Conservation (phyloP, 768 basidiomycete species). For the Guyanaporus albipodus region DNA sequence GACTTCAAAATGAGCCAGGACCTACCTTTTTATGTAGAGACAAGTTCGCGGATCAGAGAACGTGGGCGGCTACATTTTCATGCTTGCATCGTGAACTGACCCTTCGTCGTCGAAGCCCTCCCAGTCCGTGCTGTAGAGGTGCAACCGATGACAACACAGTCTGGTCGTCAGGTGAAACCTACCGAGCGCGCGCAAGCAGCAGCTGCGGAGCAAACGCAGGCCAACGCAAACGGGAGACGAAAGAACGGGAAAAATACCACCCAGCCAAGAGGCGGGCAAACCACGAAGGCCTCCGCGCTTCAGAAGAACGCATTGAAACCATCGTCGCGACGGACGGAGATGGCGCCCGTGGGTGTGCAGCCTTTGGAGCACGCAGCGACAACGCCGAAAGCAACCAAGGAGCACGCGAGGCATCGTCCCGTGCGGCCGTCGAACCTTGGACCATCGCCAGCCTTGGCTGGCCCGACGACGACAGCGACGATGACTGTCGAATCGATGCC, state of each 20-base stretch:
- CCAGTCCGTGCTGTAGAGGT: constrained; percentile 5
- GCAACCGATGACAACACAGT: constrained; percentile 16
- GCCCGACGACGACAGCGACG: not conserved
- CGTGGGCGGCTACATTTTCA: constrained; percentile 14
- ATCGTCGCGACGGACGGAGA: too few species aligned
- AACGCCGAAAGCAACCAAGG: not conserved
- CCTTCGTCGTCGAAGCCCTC: constrained; percentile 7
- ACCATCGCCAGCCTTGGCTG: constrained; percentile 1
- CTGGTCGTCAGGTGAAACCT: constrained; percentile 23
- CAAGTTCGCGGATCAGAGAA: constrained; percentile 24
- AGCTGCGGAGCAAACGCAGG: constrained; percentile 1
- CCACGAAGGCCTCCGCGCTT: not conserved
- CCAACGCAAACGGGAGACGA: not conserved
- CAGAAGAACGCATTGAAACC: not conserved
- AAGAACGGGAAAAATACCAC: constrained; percentile 2
- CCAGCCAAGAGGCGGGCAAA: not conserved
- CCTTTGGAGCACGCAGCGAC: too few species aligned
- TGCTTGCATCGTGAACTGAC: constrained; percentile 5
- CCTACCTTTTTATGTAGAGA: constrained; percentile 26
- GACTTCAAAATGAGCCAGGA: constrained; percentile 32
- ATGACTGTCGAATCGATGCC: not conserved
- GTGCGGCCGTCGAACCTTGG: constrained; percentile 14
- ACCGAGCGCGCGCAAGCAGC: constrained; percentile 18
- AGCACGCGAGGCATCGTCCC: constrained; percentile 1
- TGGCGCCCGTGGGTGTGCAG: too few species aligned